Evolutionary conservation across 106 monocot species (phyloP).

Genomic region (Dendrobium officinale): DNA sequence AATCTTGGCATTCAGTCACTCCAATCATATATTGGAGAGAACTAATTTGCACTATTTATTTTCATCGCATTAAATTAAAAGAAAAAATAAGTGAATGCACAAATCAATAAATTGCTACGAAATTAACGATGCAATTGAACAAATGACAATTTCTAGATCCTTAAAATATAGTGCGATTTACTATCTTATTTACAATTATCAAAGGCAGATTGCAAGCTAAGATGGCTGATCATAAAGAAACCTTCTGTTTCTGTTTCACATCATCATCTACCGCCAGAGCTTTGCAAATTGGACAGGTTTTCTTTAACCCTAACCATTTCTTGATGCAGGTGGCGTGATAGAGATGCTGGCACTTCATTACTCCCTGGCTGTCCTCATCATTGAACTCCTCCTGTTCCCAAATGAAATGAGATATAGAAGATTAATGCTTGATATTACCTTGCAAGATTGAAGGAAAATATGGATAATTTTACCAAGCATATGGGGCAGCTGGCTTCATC

Average conservation of each 20-base stretch:
- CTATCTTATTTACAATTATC: not conserved
- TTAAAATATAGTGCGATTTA: not conserved
- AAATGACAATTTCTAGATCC: not conserved
- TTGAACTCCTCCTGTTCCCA: slow-evolving; percentile 49
- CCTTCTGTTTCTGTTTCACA: not conserved
- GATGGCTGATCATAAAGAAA: not conserved
- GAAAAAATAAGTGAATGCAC: not conserved
- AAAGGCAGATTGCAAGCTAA: too few species aligned
- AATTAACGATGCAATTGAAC: not conserved
- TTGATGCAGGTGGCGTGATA: slow-evolving; percentile 58
- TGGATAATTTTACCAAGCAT: slow-evolving; percentile 41
- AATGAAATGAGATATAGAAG: not conserved
- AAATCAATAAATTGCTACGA: not conserved
- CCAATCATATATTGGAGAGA: too few species aligned
- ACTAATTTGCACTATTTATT: not conserved
- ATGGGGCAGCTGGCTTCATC: slow-evolving; percentile 34
- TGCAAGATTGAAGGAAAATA: too few species aligned
- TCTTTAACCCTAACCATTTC: slow-evolving; percentile 63
- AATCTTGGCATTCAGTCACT: too few species aligned
- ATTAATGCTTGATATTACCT: not conserved
- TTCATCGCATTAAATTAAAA: not conserved
- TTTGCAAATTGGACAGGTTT: slow-evolving; percentile 76
- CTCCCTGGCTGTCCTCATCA: slow-evolving; percentile 35
- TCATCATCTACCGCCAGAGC: slow-evolving; percentile 34
- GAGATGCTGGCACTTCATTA: slow-evolving; percentile 45